Evolutionary conservation across 139 green algal species (phyloP).

Genomic region (Yamagishiella unicocca): DNA sequence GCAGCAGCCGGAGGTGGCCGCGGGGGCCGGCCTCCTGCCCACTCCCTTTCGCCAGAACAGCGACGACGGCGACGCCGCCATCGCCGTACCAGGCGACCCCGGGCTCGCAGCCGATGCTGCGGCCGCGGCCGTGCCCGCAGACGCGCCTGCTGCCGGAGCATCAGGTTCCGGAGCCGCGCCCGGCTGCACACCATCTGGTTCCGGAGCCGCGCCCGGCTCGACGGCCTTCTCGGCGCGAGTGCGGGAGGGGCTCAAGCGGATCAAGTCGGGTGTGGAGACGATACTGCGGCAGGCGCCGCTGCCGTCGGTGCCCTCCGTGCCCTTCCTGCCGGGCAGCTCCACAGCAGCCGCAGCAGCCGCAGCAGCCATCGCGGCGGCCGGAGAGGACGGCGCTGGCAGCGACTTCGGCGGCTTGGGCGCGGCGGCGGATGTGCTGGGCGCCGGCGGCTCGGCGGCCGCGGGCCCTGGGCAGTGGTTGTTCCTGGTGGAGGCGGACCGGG

Average conservation of each 20-base stretch:
- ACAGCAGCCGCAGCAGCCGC: neutral
- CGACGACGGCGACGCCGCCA: neutral
- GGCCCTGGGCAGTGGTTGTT: slow-evolving; percentile 13
- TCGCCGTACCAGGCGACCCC: too few species aligned
- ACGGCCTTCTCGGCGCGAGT: slow-evolving; percentile 16
- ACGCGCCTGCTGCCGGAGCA: too few species aligned
- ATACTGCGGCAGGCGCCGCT: slow-evolving; percentile 38
- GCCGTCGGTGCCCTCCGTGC: slow-evolving; percentile 6
- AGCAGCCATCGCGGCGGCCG: neutral
- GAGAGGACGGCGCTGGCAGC: neutral
- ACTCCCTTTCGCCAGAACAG: too few species aligned
- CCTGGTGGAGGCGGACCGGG: slow-evolving; percentile 38
- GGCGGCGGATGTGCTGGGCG: neutral
- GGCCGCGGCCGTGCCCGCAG: too few species aligned
- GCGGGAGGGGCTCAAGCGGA: slow-evolving; percentile 31
- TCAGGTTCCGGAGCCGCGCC: too few species aligned
- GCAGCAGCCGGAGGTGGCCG: too few species aligned
- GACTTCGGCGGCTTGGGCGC: neutral
- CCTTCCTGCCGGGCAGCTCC: neutral
- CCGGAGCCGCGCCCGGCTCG: neutral
- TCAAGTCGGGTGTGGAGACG: slow-evolving; percentile 36
- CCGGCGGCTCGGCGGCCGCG: neutral
- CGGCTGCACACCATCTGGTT: too few species aligned
- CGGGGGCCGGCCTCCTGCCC: too few species aligned
- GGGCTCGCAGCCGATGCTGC: too few species aligned